Evolutionary conservation across 2,329 filamentous ascomycete genomes (phyloP), one percentile per base, ranked within the genome.

Genomic region (Ophiostoma perfectum): DNA sequence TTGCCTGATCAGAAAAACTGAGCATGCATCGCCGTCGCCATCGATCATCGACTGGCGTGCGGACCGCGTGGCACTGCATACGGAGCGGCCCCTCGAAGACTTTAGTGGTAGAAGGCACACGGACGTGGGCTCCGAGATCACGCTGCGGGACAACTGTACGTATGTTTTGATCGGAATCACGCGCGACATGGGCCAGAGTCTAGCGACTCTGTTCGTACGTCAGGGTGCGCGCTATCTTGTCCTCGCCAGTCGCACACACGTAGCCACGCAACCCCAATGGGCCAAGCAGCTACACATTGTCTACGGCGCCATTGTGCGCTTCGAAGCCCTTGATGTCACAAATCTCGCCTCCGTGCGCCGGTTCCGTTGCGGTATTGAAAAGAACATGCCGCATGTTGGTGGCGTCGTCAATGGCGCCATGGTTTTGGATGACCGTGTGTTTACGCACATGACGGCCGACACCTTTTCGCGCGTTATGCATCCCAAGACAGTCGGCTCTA

Each of bases 331-430:
- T 5, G 76, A 78, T 62, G 76, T 77, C 0, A 76, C 75, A 0
- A 66, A 72, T 18, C 27, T 75, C 0, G 73, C 72, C 0, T 73
- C 72, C 14, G 77, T 82, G 1, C 38, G 44, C 2, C 68, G 67
- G 0, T 74, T 81, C 41, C 76, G 74, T 58, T 5, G 47, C 0
- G 71, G 68, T 1, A 66, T 78, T 0, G 64, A 69, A 0, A 5
- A 64, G 6, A 69, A 68, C 0, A 72, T 76, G 71, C 77, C 78
- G 0, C 74, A 74, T 0, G 74, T 80, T 0, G 80, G 74, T 2
- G 80, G 80, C 16, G 71, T 82, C 5, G 75, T 80, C 70, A 81
- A 81, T 70, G 80, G 79, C 6, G 79, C 80, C 66, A 82, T 81
- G 80, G 77, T 82, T 2, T 76, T 81, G 2, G 78, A 81, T 5